Evolutionary conservation across 2,329 filamentous ascomycete genomes (phyloP), one percentile per base, ranked within the genome.

Genomic region (Fusarium oxysporum): DNA sequence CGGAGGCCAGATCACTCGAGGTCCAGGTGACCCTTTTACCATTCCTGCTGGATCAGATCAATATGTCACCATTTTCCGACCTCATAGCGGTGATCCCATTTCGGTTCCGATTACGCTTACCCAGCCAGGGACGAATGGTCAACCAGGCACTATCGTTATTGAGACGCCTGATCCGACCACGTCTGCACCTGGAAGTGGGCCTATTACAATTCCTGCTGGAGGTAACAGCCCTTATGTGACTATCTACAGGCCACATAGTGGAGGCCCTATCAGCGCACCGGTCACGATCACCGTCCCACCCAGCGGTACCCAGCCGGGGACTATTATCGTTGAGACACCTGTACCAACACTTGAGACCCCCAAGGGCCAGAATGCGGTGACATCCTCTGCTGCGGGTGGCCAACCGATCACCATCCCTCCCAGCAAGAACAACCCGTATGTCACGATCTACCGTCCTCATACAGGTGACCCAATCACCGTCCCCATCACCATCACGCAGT

Each of bases 51-150:
- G 30, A 25, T 38, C 62, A 14, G 62, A 47, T 5, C 58, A 55
- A 35, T 73, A 41, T 37, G 58, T 68, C 6, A 73, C 71, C 1
- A 35, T 74, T 21, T 73, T 71, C 32, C 54, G 71, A 30, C 71
- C 71, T 9, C 71, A 73, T n/a, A 67, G 62, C 11, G 71, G 71
- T 19, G 71, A 73, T 6, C 55, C 71, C 14, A 73, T 73, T 17
- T 61, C 71, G 16, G 38, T 48, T 7, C 67, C 71, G 37, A 71
- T 74, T 11, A 73, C 71, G 5, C 64, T 73, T 37, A 73, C 71
- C 10, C 71, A 71, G 47, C 37, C 57, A 8, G 57, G 71, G 1
- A 30, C 37, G 16, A 73, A 73, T 19, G 58, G 54, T 8, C 53
- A 68, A 17, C 71, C 71, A 38, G 71, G 69, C 17, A 72, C 69